Base-by-base conservation (phyloP, 2,329 filamentous ascomycete species). In the Penicillium digitatum region DNA sequence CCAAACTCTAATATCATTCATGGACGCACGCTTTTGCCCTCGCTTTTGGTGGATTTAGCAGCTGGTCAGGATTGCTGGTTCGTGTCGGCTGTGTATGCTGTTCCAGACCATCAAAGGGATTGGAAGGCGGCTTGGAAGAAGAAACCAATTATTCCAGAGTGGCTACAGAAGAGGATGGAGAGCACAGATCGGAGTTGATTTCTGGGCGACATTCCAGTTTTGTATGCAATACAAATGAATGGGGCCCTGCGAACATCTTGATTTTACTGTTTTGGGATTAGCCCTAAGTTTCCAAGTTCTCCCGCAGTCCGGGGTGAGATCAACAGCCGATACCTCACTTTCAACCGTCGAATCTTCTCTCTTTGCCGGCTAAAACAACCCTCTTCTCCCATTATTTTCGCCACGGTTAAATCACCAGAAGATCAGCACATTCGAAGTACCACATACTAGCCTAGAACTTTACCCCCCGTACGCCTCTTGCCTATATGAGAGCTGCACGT, bases 1-100 rank as follows among this genome's bases (percentile, higher is more conserved):
- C 87, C 88, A 7, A 91, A 92, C 74, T 88, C 86, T 45, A 92
- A 92, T 72, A 74, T 92, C 32, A 78, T 90, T 2, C 85, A 90
- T 73, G 84, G 85, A 55, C 77, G 88, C 55, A 90, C 87, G 4
- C 79, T 87, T 39, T 82, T 92, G 62, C 89, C 89, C 24, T 86
- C 86, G 29, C 72, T 92, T 65, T 82, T 85, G 66, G 79, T 82
- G 59, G 84, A 82, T 26, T 69, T 91, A 34, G 74, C 75, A 50
- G 76, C 78, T 42, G 86, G 82, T 0, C 76, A 82, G 62, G 79
- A 77, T 27, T 78, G 76, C 35, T 89, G 86, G 86, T 88, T 89
- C 67, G 79, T 87, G 3, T 85, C 84, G 11, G 88, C 81, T 4
- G 82, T 92, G 29, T 91, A 87, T 74, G 88, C 86, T 18, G 80